These are phyloP conservation scores for Tubosaeta sp. DNA, from an alignment of 768 basidiomycete species.

Conservation along the genomic window DNA sequence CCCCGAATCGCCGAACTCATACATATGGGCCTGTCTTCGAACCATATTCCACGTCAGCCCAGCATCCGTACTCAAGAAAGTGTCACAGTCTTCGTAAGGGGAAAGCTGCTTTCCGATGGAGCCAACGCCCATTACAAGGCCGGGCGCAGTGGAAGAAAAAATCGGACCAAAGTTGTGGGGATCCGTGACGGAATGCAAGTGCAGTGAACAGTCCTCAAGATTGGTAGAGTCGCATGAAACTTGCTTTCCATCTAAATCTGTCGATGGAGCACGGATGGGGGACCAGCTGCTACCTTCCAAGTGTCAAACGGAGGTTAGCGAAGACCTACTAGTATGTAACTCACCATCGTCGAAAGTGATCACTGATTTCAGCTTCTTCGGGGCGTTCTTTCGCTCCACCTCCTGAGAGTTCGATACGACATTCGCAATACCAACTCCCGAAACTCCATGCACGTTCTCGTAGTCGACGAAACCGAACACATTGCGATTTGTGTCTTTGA, in stretches of 20 bases:
- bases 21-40: conserved; percentile 74
- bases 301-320: background rate
- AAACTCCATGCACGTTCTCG: conserved; percentile 80
- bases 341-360: conserved; percentile 89
- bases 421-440: conserved; percentile 91
- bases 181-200: conserved; percentile 88
- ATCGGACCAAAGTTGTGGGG: conserved; percentile 93
- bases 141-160: conserved; percentile 93
- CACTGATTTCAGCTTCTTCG: conserved; percentile 70
- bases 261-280: conserved; percentile 53
- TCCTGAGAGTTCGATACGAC: conserved; percentile 79
- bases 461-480: conserved; percentile 87
- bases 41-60: conserved; percentile 86
- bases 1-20: conserved; percentile 92
- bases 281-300: conserved; percentile 67
- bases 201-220: conserved; percentile 67
- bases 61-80: conserved; percentile 88
- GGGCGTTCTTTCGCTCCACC: conserved; percentile 64
- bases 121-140: conserved; percentile 96
- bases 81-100: conserved; percentile 84
- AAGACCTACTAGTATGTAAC: conserved; percentile 2
- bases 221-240: conserved; percentile 60
- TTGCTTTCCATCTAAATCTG: conserved; percentile 57
- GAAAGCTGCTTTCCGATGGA: conserved; percentile 66
- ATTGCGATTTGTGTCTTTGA: conserved; percentile 92